Conservation (phyloP, 768 basidiomycete genomes). For the Boletales sp. region DNA sequence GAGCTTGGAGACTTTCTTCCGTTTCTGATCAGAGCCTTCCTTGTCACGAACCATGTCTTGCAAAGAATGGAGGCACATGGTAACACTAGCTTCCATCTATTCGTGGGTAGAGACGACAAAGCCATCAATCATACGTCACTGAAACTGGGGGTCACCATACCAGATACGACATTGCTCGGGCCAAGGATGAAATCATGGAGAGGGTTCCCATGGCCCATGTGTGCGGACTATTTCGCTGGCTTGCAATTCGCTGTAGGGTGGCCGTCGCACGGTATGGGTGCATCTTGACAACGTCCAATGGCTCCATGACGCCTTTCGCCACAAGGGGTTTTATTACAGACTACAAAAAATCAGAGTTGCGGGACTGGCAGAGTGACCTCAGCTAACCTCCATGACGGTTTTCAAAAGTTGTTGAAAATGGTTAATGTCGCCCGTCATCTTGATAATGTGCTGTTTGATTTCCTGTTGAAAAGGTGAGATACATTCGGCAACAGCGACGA, state of each 20-base stretch:
- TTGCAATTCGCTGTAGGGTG: conserved; percentile 36
- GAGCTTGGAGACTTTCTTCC: conserved; percentile 42
- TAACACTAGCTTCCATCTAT: conserved; percentile 79
- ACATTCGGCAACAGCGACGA: neutral
- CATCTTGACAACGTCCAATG: conserved; percentile 55
- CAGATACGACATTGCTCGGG: conserved; percentile 85
- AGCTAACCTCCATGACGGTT: conserved; percentile 69
- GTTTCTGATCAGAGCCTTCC: conserved; percentile 28
- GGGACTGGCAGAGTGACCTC: neutral
- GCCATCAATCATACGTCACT: neutral
- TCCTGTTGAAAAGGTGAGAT: conserved; percentile 39
- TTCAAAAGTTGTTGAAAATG: conserved; percentile 65
- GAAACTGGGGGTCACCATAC: conserved; percentile 40
- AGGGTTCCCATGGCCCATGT: conserved; percentile 51
- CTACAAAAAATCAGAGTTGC: conserved; percentile 15
- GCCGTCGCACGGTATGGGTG: conserved; percentile 62
- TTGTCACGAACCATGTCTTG: conserved; percentile 45
- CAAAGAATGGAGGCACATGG: conserved; percentile 71
- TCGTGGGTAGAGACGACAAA: neutral
- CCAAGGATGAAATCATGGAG: conserved; percentile 53
- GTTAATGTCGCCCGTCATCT: conserved; percentile 63
- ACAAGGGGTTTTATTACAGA: conserved; percentile 36
- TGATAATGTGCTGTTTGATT: conserved; percentile 74
- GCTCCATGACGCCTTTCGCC: conserved; percentile 41
- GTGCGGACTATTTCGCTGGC: conserved; percentile 33